Base-by-base conservation (phyloP, 2,329 filamentous ascomycete genomes). In the Pseudogymnoascus sp. region DNA sequence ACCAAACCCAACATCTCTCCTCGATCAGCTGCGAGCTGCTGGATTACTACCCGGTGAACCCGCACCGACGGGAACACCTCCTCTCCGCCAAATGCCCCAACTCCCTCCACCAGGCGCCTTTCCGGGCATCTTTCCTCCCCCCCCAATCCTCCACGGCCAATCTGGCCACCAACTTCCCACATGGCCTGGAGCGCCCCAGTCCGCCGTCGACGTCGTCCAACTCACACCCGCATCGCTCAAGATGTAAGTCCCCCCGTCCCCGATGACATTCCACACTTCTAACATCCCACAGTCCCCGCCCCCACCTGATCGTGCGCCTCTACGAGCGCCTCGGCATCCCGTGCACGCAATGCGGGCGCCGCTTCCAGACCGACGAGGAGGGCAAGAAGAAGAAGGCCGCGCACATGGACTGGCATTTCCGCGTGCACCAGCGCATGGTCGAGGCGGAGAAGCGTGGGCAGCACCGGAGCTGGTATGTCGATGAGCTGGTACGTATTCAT, bases 401-500 rank as follows among this genome's bases (percentile, higher is more conserved):
- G 2, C 95, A 99, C 74, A 87, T 99, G 80, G 95, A 99, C 76
- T 99, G 95, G 95, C 95, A 99, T 76, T 99, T 99, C 78, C 87
- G 89, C 64, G 93, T 93, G 23, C 93, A 97, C 72, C 89, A 93
- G 71, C 88, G 92, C 53, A 91, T 96, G 76, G 87, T 87, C 2
- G 93, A 97, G 69, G 88, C 90, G 13, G 87, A 91, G 71, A 93
- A 91, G 74, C 85, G 91, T 66, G 92, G 90, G 33, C 90, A 96
- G 70, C 93, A 96, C 72, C 87, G 95, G 35, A 96, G 91, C 75
- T 97, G 92, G 91, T 97, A 96, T 74, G 87, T 96, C 60, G 91
- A 96, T 71, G 90, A 96, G 78, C 82, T 87, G 78, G 89, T 91
- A 81, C 78, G 86, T 76, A 47, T 35, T 35, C 50, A 38, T 40